Conservation (phyloP, 768 basidiomycete genomes). For the Lyophyllum atratum region DNA sequence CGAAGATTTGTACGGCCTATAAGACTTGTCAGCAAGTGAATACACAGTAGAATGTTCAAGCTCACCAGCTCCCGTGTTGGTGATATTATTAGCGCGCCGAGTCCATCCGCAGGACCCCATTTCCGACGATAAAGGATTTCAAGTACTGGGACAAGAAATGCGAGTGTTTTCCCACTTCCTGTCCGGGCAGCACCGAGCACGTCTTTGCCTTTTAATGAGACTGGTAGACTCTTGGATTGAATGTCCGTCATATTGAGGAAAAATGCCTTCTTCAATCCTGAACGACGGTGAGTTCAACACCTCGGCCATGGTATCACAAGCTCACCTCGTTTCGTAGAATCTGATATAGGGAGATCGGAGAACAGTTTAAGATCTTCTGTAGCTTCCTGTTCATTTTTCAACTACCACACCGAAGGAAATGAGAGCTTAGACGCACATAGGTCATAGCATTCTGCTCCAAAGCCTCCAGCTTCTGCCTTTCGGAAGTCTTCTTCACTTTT, state of each 20-base stretch:
- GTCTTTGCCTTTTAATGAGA: constrained; percentile 91
- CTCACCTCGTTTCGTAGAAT: constrained; percentile 71
- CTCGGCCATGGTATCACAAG: neutral
- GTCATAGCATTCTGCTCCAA: constrained; percentile 49
- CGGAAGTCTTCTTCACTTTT: constrained; percentile 44
- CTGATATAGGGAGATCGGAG: constrained; percentile 76
- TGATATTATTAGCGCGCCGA: constrained; percentile 89
- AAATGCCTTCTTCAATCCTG: constrained; percentile 85
- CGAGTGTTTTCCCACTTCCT: constrained; percentile 95
- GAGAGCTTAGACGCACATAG: constrained; percentile 39
- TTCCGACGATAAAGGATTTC: constrained; percentile 88
- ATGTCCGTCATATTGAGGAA: constrained; percentile 91
- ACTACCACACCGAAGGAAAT: constrained; percentile 2
- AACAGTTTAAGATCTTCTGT: constrained; percentile 58
- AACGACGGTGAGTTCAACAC: neutral
- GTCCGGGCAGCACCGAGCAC: constrained; percentile 95
- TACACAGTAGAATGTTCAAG: constrained; percentile 6
- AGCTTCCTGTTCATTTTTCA: constrained; percentile 41
- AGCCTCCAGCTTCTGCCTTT: constrained; percentile 51
- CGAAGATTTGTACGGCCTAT: constrained; percentile 97
- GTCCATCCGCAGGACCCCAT: constrained; percentile 93
- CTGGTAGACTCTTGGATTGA: constrained; percentile 87
- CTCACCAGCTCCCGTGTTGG: constrained; percentile 91
- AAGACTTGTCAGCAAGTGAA: neutral
- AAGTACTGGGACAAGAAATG: constrained; percentile 91